A percentile compares a stretch with the other conserved stretches of the same genome.
phyloP scores from a whole-genome alignment of 192 early-diverging fungal genomes.

The Entophlyctis luteolus region DNA sequence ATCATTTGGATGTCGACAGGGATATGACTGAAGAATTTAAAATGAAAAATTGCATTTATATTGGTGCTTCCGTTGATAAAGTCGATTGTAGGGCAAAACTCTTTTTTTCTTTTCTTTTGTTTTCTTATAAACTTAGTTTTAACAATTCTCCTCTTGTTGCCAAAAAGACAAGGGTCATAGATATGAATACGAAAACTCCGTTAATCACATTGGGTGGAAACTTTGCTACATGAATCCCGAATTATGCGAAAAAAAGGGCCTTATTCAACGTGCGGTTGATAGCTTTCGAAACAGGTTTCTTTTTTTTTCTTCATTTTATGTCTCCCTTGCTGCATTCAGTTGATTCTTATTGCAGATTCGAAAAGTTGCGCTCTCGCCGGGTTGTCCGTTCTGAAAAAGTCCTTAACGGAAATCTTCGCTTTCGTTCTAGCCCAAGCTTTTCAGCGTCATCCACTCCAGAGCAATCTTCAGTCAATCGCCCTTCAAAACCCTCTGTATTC shows the following conservation, averaged over 20 bases:
- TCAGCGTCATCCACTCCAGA: too few relatives aligned
- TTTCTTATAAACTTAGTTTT: neutral
- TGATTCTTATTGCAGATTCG: constrained; percentile 37
- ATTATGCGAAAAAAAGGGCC: constrained; percentile 65
- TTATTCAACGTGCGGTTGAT: constrained; percentile 83
- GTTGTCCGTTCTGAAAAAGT: constrained; percentile 71
- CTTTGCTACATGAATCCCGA: constrained; percentile 72
- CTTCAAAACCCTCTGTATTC: neutral
- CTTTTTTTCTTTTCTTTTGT: neutral
- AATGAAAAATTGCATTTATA: constrained; percentile 77
- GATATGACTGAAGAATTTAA: constrained; percentile 60
- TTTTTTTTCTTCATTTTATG: neutral
- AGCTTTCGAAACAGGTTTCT: constrained; percentile 41
- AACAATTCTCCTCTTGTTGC: constrained; percentile 19
- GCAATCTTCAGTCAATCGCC: too few relatives aligned
- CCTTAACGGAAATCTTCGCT: constrained; percentile 51
- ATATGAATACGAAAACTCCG: constrained; percentile 79
- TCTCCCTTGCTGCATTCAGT: neutral
- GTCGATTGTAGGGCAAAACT: constrained; percentile 2
- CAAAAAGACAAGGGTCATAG: constrained; percentile 67
- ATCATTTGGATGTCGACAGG: constrained; percentile 40
- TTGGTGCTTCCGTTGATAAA: constrained; percentile 64
- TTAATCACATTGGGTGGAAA: constrained; percentile 83
- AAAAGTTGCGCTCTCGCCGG: constrained; percentile 68
- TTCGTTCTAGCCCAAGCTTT: constrained; percentile 25